These are phyloP conservation scores for Solanum pimpinellifolium DNA, from an alignment of 257 asterid genomes.

Conservation along the genomic window DNA sequence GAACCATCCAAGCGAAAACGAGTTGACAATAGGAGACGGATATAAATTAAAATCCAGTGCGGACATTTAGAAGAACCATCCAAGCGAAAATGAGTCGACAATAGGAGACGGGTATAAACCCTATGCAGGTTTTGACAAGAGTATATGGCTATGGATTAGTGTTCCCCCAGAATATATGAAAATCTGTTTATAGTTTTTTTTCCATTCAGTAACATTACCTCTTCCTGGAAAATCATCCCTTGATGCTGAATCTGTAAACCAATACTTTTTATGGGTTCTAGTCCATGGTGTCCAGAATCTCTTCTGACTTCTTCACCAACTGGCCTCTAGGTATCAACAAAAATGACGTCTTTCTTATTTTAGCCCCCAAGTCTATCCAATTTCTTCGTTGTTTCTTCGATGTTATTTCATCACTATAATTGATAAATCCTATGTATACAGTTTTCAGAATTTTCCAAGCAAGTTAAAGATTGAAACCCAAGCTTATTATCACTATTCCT, in stretches of 20 bases:
- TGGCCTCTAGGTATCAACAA: conserved; percentile 11
- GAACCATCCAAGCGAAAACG: conserved; percentile 51
- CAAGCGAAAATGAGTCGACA: conserved; percentile 49
- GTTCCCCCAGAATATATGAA: not conserved
- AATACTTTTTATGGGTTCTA: conserved; percentile 11
- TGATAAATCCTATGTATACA: conserved; percentile 18
- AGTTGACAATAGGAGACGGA: conserved; percentile 3
- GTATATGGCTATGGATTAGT: not conserved
- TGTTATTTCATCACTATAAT: conserved; percentile 18
- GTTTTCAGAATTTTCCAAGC: conserved; percentile 15
- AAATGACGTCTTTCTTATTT: conserved; percentile 14
- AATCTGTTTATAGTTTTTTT: conserved; percentile 13
- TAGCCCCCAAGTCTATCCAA: conserved; percentile 22
- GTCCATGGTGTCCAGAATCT: conserved; percentile 5
- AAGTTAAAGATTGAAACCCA: conserved; percentile 11
- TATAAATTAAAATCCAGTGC: conserved; percentile 36
- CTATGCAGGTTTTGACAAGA: not conserved
- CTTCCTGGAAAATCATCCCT: conserved; percentile 18
- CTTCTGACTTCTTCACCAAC: conserved; percentile 9
- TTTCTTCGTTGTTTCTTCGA: conserved; percentile 19
- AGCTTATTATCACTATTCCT: conserved; percentile 19
- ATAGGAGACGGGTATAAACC: conserved; percentile 60
- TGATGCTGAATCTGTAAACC: conserved; percentile 16
- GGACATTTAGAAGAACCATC: conserved; percentile 33
- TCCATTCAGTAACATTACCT: conserved; percentile 11